phyloP scores from a whole-genome alignment of 225 moss, liverwort and hornwort species.

The Climacium dendroides region DNA sequence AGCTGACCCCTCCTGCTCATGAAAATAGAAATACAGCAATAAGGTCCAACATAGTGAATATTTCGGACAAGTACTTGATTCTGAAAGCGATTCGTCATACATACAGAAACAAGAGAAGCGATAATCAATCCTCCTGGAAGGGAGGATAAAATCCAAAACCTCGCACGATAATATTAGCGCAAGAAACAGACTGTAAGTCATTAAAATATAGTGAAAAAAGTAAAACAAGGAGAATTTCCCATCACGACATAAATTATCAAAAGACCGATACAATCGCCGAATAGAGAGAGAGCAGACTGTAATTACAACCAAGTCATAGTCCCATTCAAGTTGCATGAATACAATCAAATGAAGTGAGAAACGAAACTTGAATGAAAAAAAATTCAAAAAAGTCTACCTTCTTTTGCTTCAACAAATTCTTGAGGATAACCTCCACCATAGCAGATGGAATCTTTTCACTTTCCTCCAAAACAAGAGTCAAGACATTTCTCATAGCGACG shows the following conservation, averaged over 20 bases:
- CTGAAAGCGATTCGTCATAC: background rate
- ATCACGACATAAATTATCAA: background rate
- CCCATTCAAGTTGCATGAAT: background rate
- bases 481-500: slow-evolving; percentile 79
- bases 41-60: background rate
- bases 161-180: background rate
- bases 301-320: background rate
- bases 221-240: background rate
- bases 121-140: background rate
- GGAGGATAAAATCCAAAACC: background rate
- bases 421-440: slow-evolving; percentile 74
- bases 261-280: background rate
- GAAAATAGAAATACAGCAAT: background rate
- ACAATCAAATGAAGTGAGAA: background rate
- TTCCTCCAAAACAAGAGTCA: slow-evolving; percentile 93
- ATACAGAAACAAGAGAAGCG: background rate
- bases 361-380: background rate
- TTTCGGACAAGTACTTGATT: background rate
- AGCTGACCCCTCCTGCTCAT: slow-evolving; percentile 57
- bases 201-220: background rate
- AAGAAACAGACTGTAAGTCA: background rate
- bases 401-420: slow-evolving; percentile 68
- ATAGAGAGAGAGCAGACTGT: background rate
- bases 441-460: slow-evolving; percentile 83
- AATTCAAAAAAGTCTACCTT: slow-evolving; percentile 34